Percentiles rank a stretch among this genome's conserved stretches.
These are phyloP conservation scores for Annulohypoxylon nitens DNA, from an alignment of 495 filamentous ascomycete genomes.

Conservation along the genomic window DNA sequence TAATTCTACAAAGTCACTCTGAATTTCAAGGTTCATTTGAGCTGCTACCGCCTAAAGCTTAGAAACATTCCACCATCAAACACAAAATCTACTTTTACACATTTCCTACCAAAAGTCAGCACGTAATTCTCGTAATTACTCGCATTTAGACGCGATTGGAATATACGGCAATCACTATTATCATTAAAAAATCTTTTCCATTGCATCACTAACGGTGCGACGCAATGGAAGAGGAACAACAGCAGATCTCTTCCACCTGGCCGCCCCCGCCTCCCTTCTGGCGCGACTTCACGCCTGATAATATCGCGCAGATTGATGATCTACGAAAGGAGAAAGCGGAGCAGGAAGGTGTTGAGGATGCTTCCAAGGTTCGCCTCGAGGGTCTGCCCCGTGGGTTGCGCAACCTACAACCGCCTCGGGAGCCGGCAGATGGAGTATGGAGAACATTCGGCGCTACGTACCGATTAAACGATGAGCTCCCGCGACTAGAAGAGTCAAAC, in stretches of 20 bases:
- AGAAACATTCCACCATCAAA: neutral
- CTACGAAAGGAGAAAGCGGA: slow-evolving; percentile 58
- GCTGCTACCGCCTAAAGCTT: neutral
- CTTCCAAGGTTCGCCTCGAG: slow-evolving; percentile 58
- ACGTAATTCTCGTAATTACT: neutral
- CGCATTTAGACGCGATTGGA: neutral
- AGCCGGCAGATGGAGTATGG: slow-evolving; percentile 78
- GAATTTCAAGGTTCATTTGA: neutral
- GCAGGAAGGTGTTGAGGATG: slow-evolving; percentile 38
- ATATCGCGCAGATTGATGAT: slow-evolving; percentile 74
- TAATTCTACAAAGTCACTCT: neutral
- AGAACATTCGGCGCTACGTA: slow-evolving; percentile 78
- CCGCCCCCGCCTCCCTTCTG: slow-evolving; percentile 92
- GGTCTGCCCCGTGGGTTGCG: slow-evolving; percentile 78
- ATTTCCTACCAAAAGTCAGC: neutral
- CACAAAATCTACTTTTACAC: neutral
- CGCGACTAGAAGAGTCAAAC: slow-evolving; percentile 74
- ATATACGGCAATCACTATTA: neutral
- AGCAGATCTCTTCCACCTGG: slow-evolving; percentile 61
- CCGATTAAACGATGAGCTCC: slow-evolving; percentile 73
- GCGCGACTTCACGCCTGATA: slow-evolving; percentile 85
- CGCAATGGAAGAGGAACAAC: slow-evolving; percentile 58
- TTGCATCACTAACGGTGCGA: neutral
- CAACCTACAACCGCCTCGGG: slow-evolving; percentile 83
- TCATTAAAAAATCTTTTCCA: neutral